Conservation (phyloP, 2,329 filamentous ascomycete genomes). For the Alternaria gansuensis region DNA sequence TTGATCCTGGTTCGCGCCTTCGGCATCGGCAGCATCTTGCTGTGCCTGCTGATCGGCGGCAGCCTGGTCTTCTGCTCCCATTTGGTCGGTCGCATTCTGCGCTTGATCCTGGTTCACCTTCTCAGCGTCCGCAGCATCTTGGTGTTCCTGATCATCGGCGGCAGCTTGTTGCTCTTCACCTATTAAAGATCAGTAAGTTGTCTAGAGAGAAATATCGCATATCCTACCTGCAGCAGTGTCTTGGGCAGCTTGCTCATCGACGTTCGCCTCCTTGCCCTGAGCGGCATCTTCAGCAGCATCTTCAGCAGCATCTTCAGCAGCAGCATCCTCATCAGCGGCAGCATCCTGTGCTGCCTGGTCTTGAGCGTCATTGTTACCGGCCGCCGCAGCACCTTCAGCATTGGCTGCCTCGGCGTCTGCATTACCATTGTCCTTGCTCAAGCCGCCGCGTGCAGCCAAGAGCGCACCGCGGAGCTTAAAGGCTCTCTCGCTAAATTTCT, state of each 20-base stretch:
- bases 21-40: not conserved
- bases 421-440: slow-evolving; percentile 23
- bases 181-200: slow-evolving; percentile 4
- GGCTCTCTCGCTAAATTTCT: slow-evolving; percentile 40
- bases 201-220: not conserved
- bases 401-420: slow-evolving; percentile 10
- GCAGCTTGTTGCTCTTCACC: slow-evolving; percentile 21
- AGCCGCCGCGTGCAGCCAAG: slow-evolving; percentile 29
- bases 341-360: slow-evolving; percentile 20
- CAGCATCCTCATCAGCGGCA: slow-evolving; percentile 12
- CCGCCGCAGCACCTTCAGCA: slow-evolving; percentile 11
- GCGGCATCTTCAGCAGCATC: slow-evolving; percentile 6
- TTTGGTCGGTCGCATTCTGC: slow-evolving; percentile 3
- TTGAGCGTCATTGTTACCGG: slow-evolving; percentile 16
- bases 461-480: slow-evolving; percentile 42
- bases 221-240: slow-evolving; percentile 12
- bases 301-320: slow-evolving; percentile 9
- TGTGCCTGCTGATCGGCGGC: slow-evolving; percentile 13
- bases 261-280: slow-evolving; percentile 19
- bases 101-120: slow-evolving; percentile 5
- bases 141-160: slow-evolving; percentile 6
- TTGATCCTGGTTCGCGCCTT: slow-evolving; percentile 2
- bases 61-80: slow-evolving; percentile 9
- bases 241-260: slow-evolving; percentile 12
- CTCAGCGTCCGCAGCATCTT: slow-evolving; percentile 6